Evolutionary conservation across 164 flowering plant genomes (phyloP), one percentile per base, ranked within the genome.

Genomic region (Houttuynia cordata): DNA sequence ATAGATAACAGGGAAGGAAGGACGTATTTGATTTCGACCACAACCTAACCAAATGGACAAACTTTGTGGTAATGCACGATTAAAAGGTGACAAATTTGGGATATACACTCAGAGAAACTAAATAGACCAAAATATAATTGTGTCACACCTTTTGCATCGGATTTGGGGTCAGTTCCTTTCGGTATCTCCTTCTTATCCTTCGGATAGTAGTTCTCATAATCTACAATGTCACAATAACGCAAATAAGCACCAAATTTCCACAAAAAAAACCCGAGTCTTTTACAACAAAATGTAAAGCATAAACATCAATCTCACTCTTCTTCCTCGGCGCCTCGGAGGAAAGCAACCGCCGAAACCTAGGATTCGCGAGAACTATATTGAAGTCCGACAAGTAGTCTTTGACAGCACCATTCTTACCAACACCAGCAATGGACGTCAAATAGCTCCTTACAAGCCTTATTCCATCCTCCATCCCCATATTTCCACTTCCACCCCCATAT

Each of bases 171-270:
- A 53, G 77, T 69, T 45, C 69, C 75, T 75, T 89, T 87, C 3
- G 97, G 91, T 23, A 72, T 73, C 67, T 85, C 91, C 77, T 82
- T 82, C 82, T 82, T 89, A 22, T 75, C 76, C 70, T 85, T 89
- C 0, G 91, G 91, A 65, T 77, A 82, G 62, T 76, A 89, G 58
- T 89, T 89, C 78, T 89, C 97, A 73, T 80, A 86, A 62, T 82
- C 94, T 89, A 30, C 37, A 30, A 6, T 2, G 6, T 30, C 6
- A 30, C 72, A 59, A 67, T 50, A 54, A 45, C 22, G 24, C 23
- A 18, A 42, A 23, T 10, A 66, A 23, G 63, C 57, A 24, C 37
- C 52, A 45, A 14, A 49, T 7, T 20, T 18, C 3, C 24, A 20
- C 4, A 10, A 22, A 17, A 23, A 62, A 7, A 52, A n/a, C n/a